Evolutionary conservation across 768 basidiomycete genomes (phyloP).

Genomic region (Termitomyces sp.): DNA sequence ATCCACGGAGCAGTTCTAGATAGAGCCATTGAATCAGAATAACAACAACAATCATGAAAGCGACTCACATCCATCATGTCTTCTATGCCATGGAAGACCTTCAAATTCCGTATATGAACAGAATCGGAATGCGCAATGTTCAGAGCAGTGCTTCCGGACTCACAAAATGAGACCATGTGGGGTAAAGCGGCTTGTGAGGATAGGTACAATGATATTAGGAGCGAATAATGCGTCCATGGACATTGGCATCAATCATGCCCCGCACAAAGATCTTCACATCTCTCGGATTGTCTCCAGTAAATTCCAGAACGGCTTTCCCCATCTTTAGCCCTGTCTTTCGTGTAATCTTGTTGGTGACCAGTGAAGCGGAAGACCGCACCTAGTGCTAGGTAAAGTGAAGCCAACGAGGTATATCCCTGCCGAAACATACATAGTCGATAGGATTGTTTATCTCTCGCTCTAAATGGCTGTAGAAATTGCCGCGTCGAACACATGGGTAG

Average conservation of each 20-base stretch:
- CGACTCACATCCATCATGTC: constrained; percentile 12
- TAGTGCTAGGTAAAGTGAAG: constrained; percentile 17
- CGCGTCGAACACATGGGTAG: constrained; percentile 11
- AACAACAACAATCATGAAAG: neutral
- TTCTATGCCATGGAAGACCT: constrained; percentile 15
- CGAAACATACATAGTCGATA: constrained; percentile 15
- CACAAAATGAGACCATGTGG: constrained; percentile 14
- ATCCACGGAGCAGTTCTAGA: constrained; percentile 15
- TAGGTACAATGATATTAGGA: constrained; percentile 10
- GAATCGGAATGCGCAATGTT: constrained; percentile 12
- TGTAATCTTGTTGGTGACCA: constrained; percentile 10
- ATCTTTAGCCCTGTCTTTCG: constrained; percentile 11
- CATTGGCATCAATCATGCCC: constrained; percentile 16
- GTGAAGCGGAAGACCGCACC: constrained; percentile 16
- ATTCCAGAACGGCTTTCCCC: constrained; percentile 12
- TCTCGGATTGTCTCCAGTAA: constrained; percentile 15
- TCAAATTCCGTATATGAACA: constrained; percentile 9
- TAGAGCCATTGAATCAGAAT: neutral
- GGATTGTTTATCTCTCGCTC: constrained; percentile 3
- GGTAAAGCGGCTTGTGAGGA: constrained; percentile 13
- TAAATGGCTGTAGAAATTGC: constrained; percentile 10
- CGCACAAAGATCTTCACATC: constrained; percentile 16
- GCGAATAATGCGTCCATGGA: constrained; percentile 6
- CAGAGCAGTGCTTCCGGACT: constrained; percentile 13
- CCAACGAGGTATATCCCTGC: constrained; percentile 14